Percentiles rank a stretch among this genome's conserved stretches.
These are phyloP conservation scores for Vanilla planifolia DNA, from an alignment of 106 monocot genomes.

Conservation along the genomic window DNA sequence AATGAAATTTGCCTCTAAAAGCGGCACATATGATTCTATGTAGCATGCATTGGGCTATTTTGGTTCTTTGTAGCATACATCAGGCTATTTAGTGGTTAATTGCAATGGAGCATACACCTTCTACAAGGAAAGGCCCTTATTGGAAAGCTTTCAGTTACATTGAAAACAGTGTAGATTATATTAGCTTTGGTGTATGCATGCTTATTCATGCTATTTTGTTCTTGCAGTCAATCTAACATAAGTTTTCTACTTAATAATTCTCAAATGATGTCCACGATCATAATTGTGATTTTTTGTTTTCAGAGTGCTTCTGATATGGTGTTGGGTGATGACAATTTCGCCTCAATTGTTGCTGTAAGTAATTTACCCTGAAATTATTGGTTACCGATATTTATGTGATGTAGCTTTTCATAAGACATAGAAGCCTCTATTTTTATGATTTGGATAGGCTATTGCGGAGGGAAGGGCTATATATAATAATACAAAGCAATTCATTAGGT, in stretches of 20 bases:
- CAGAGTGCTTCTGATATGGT: constrained; percentile 99
- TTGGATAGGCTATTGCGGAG: constrained; percentile 89
- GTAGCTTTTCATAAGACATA: background rate
- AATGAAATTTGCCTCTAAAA: too few relatives aligned
- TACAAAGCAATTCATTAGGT: constrained; percentile 97
- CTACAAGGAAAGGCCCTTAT: background rate
- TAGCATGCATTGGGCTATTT: too few relatives aligned
- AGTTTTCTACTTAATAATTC: background rate
- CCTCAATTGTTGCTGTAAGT: constrained; percentile 93
- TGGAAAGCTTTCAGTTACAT: background rate
- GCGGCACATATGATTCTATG: too few relatives aligned
- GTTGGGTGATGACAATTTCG: constrained; percentile 98
- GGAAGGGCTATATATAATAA: constrained; percentile 99
- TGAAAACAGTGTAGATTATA: too few relatives aligned
- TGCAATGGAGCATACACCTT: background rate
- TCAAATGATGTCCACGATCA: background rate
- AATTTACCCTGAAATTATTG: background rate
- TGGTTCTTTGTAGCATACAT: background rate
- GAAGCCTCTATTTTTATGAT: constrained; percentile 6
- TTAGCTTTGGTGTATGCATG: too few relatives aligned
- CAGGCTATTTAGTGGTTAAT: background rate
- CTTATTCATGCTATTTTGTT: too few relatives aligned
- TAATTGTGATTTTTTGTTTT: constrained; percentile 10
- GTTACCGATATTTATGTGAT: background rate
- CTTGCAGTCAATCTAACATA: background rate